phyloP scores from a whole-genome alignment of 2,329 filamentous ascomycete species.

The Epicoccum nigrum region DNA sequence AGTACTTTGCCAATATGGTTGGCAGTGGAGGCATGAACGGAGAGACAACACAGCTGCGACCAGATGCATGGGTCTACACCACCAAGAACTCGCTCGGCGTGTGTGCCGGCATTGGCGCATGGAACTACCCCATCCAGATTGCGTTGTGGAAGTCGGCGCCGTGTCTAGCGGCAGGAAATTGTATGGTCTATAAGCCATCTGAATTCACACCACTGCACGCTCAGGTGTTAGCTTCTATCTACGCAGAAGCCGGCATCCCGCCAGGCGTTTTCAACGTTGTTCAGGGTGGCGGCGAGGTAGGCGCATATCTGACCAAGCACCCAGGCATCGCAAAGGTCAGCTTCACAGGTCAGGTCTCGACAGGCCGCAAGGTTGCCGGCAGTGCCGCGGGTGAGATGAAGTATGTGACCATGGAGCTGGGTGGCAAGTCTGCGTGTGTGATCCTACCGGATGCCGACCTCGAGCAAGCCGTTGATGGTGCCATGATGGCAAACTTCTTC shows the following conservation, averaged over 20 bases:
- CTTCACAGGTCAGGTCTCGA: conserved; percentile 87
- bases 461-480: conserved; percentile 81
- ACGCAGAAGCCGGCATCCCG: conserved; percentile 78
- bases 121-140: conserved; percentile 93
- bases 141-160: conserved; percentile 89
- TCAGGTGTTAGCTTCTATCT: conserved; percentile 75
- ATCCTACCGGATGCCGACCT: conserved; percentile 80
- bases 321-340: conserved; percentile 80
- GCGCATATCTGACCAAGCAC: conserved; percentile 75
- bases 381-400: conserved; percentile 81
- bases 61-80: conserved; percentile 82
- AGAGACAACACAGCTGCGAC: conserved; percentile 74
- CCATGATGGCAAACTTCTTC: conserved; percentile 95
- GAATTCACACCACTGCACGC: conserved; percentile 87
- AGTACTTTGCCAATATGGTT: conserved; percentile 83
- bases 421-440: conserved; percentile 82
- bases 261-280: conserved; percentile 87
- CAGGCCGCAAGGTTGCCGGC: conserved; percentile 80
- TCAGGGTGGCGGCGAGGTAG: conserved; percentile 79
- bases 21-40: conserved; percentile 80
- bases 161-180: conserved; percentile 84
- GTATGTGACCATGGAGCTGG: conserved; percentile 90
- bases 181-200: conserved; percentile 89
- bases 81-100: conserved; percentile 82
- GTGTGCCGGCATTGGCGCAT: conserved; percentile 85